These are phyloP conservation scores for Amoebophrya sp. DNA, from an alignment of 169 alveolate genomes.

Conservation along the genomic window DNA sequence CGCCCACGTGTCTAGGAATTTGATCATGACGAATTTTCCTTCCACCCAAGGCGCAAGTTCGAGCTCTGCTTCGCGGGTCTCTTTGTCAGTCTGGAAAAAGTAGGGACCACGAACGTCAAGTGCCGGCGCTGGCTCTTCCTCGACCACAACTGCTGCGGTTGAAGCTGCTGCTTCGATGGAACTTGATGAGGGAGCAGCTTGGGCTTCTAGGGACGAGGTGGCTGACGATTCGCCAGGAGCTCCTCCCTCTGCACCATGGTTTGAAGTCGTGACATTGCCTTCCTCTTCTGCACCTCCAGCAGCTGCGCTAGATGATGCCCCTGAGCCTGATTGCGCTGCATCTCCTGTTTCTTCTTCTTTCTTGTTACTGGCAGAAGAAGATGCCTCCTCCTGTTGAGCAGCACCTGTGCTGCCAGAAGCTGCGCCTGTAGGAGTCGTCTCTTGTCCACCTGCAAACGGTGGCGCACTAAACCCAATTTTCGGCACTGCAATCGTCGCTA, in stretches of 20 bases:
- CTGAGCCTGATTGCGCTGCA: too few relatives aligned
- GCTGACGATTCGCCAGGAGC: too few relatives aligned
- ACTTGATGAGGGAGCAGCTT: background rate
- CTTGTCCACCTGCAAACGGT: background rate
- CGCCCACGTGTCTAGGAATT: background rate
- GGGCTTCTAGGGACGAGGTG: background rate
- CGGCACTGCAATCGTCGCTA: background rate
- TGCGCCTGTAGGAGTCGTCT: too few relatives aligned
- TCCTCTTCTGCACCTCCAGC: background rate
- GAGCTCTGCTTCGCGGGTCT: background rate
- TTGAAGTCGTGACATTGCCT: background rate
- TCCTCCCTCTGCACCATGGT: too few relatives aligned
- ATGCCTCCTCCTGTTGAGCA: background rate
- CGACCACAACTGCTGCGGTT: background rate
- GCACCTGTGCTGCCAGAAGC: too few relatives aligned
- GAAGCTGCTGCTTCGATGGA: background rate
- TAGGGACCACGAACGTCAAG: background rate
- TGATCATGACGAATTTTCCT: background rate
- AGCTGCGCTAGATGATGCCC: background rate
- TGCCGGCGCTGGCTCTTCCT: background rate
- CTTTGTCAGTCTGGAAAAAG: background rate
- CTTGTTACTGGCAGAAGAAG: background rate
- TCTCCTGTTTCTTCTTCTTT: background rate
- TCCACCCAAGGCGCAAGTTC: background rate
- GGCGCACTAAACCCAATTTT: background rate